Conservation (phyloP, 2,329 filamentous ascomycete genomes). For the Apiospora saccharicola region DNA sequence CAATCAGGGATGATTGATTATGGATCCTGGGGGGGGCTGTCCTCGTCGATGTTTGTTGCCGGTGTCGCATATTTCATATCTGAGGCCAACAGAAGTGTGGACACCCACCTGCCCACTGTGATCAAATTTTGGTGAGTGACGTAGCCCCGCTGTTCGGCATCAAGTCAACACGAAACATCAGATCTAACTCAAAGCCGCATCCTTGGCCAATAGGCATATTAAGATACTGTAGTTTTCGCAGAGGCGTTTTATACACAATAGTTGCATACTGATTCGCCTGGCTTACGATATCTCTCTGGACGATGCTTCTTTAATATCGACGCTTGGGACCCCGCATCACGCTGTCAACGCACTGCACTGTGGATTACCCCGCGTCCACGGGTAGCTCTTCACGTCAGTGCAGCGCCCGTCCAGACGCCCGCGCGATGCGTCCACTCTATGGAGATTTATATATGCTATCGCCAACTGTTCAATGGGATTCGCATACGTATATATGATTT, state of each 20-base stretch:
- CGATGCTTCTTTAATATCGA: not conserved
- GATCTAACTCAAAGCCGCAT: not conserved
- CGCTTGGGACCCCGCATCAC: not conserved
- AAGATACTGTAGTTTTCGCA: too few relatives aligned
- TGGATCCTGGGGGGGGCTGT: not conserved
- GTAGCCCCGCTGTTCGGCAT: constrained; percentile 1
- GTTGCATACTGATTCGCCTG: too few relatives aligned
- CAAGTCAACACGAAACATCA: constrained; percentile 10
- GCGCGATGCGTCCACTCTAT: too few relatives aligned
- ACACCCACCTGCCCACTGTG: not conserved
- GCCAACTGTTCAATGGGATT: too few relatives aligned
- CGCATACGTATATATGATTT: too few relatives aligned
- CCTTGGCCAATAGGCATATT: too few relatives aligned
- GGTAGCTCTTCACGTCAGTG: not conserved
- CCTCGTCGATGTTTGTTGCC: not conserved
- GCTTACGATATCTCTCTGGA: not conserved
- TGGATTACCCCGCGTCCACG: not conserved
- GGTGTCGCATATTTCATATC: not conserved
- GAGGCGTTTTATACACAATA: too few relatives aligned
- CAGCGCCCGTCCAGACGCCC: too few relatives aligned
- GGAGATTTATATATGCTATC: too few relatives aligned
- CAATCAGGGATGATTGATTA: not conserved
- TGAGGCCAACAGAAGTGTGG: not conserved
- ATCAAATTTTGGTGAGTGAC: constrained; percentile 16
- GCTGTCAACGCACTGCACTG: not conserved